Evolutionary conservation across 2,329 filamentous ascomycete genomes (phyloP).

Genomic region (Hypomyces perniciosus): DNA sequence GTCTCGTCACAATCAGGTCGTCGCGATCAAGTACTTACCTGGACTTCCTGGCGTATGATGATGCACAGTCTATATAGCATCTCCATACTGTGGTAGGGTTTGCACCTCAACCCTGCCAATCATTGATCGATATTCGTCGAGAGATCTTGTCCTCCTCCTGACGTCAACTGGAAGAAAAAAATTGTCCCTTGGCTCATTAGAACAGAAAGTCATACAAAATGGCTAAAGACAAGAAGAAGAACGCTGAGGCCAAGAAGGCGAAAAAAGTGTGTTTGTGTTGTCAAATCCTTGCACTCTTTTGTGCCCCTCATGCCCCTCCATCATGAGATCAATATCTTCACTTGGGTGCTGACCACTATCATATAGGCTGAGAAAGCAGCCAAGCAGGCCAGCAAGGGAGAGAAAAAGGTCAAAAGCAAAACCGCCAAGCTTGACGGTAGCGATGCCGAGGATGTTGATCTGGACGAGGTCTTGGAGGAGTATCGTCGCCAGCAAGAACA

Average conservation of each 20-base stretch:
- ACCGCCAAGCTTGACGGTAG: constrained; percentile 69
- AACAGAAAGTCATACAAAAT: constrained; percentile 22
- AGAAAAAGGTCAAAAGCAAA: constrained; percentile 74
- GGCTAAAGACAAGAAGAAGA: constrained; percentile 51
- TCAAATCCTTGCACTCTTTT: constrained; percentile 1
- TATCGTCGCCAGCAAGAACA: constrained; percentile 90
- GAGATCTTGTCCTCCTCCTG: constrained; percentile 2
- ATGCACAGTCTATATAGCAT: not conserved
- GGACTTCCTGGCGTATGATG: too few relatives aligned
- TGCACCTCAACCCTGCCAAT: constrained; percentile 3
- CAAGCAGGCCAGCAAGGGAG: constrained; percentile 84
- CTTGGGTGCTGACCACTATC: constrained; percentile 17
- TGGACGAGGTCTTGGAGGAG: constrained; percentile 88
- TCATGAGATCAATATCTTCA: constrained; percentile 9
- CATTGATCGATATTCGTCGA: not conserved
- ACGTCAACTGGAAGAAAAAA: not conserved
- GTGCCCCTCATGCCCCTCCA: constrained; percentile 7
- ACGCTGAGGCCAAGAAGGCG: constrained; percentile 43
- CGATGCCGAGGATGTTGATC: constrained; percentile 85
- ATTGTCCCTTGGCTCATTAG: not conserved
- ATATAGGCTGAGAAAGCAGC: constrained; percentile 55
- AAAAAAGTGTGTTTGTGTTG: constrained; percentile 34
- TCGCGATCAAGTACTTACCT: too few relatives aligned
- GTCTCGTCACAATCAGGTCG: too few relatives aligned
- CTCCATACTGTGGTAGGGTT: constrained; percentile 10